Evolutionary conservation across 768 basidiomycete genomes (phyloP), one percentile per base, ranked within the genome.

Genomic region (Tylopilus rubrobrunneus): DNA sequence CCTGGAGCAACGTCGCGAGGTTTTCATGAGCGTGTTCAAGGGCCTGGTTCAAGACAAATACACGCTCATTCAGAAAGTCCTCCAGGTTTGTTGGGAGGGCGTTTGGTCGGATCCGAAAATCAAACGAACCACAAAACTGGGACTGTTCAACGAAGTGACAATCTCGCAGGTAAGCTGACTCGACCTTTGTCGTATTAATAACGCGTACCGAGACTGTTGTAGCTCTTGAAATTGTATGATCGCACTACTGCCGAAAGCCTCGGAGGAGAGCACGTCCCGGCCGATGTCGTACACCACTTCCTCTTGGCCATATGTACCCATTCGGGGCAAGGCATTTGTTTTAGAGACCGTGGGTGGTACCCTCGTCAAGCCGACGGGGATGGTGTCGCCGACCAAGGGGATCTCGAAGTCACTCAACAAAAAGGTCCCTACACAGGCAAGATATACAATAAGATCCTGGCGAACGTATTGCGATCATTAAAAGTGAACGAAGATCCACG

Each of bases 341-440:
- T 96, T 72, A 82, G 75, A 48, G 92, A 95, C 62, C 78, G 82
- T 8, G 94, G 94, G 3, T 98, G 94, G 94, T 98, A 97, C 61
- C 84, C 84, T 4, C 83, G 90, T 3, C 86, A 87, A 56, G 66
- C 68, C 3, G 78, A 78, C 17, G 71, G 69, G 17, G 77, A 77
- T 10, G 70, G 71, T 1, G 69, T 57, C 0, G 49, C 58, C 3
- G 69, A 75, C 9, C 74, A 70, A 25, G 79, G 78, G 1, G 74
- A 74, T 23, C 70, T 71, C 0, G 62, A 60, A 1, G 62, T 56
- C 47, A 59, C 65, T 28, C 70, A 62, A 55, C 65, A 62, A 51
- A 74, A 68, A 60, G 70, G 72, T 34, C 6, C 42, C 11, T 21
- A 51, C 10, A 14, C 48, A n/a, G 73, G 77, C 46, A 85, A 74